Evolutionary conservation across 2,329 filamentous ascomycete species (phyloP), one percentile per base, ranked within the genome.

Genomic region (Domatiomyces globalis): DNA sequence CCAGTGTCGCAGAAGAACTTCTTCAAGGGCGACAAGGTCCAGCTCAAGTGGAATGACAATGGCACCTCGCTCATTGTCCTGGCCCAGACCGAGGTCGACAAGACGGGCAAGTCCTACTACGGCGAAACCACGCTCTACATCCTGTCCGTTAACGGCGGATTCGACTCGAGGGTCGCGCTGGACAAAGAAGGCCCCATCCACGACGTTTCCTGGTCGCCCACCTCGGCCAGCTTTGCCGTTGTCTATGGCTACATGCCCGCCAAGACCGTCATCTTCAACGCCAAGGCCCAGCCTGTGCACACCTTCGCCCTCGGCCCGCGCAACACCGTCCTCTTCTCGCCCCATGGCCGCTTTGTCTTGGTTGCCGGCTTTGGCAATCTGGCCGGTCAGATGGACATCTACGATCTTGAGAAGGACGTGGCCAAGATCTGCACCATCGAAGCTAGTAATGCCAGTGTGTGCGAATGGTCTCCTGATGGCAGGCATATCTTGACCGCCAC

Each of bases 161-260:
- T 96, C 63, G 92, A 98, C 69, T 92, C 90, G 53, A 83, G 92
- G 61, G 83, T 98, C 60, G 80, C 85, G 57, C 76, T 95, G 48
- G 92, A 98, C 70, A 96, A 96, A 73, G 90, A 96, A 66, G 92
- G 92, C 0, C 92, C 92, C 4, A 95, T 96, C 62, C 90, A 96
- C 68, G 92, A 98, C 65, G 90, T 98, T 44, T 81, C 85, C n/a
- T 98, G 92, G 92, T 95, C 88, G 45, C 89, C 92, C 46, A 96
- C 92, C 70, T 94, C 88, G 61, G 94, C 88, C 72, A 90, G 96
- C 69, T 98, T 98, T 64, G 90, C 88, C 65, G 92, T 98, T 29
- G 83, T 95, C 15, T 98, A 98, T 66, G 92, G 92, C 55, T 96
- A 87, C 69, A 96, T 95, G 88, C 92, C 92, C n/a, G 87, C 92